Conservation (phyloP, 2,329 filamentous ascomycete genomes). For the Leptodontidium sp. region DNA sequence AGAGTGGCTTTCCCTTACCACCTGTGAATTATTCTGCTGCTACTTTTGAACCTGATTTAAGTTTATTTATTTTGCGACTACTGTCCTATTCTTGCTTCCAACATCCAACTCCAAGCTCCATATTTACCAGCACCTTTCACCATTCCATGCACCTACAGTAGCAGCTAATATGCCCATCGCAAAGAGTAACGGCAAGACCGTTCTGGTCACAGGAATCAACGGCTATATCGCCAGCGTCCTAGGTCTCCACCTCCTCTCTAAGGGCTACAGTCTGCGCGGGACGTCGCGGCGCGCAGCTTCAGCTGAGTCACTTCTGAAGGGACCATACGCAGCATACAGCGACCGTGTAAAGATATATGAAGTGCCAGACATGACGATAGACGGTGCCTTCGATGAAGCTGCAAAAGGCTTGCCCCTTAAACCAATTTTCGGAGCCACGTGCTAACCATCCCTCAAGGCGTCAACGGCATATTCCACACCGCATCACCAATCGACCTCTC, state of each 20-base stretch:
- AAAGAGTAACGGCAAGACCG: constrained; percentile 40
- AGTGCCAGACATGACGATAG: constrained; percentile 43
- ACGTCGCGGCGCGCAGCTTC: constrained; percentile 42
- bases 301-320: constrained; percentile 38
- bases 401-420: constrained; percentile 33
- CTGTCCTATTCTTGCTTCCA: too few species aligned
- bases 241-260: constrained; percentile 40
- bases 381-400: constrained; percentile 44
- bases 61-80: too few species aligned
- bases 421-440: background rate
- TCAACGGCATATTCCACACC: constrained; percentile 45
- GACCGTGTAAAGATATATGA: constrained; percentile 42
- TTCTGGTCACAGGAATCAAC: constrained; percentile 47
- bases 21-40: too few species aligned
- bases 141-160: too few species aligned
- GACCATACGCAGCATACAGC: constrained; percentile 40
- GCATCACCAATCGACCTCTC: constrained; percentile 46
- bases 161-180: constrained; percentile 37
- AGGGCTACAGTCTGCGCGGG: constrained; percentile 45
- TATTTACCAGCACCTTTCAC: too few species aligned
- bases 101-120: too few species aligned
- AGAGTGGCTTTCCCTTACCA: too few species aligned
- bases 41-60: too few species aligned
- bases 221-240: constrained; percentile 47
- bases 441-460: constrained; percentile 34